phyloP scores from a whole-genome alignment of 306 rosid genomes.

The Crataegus laevigata region DNA sequence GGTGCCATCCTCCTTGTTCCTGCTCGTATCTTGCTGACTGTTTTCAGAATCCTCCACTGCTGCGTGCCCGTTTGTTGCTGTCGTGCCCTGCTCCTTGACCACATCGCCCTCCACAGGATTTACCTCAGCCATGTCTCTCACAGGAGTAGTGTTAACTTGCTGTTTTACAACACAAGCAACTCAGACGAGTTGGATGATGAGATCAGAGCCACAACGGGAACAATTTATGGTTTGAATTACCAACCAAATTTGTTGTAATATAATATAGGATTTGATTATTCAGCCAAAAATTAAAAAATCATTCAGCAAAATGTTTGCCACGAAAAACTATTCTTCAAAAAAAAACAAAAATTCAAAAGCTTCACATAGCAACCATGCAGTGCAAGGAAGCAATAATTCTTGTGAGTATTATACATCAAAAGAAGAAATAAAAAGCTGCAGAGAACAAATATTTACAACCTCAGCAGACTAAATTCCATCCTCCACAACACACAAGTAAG shows the following conservation, averaged over 20 bases:
- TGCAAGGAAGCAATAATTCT: background rate
- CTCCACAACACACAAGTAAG: background rate
- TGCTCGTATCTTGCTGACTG: conserved; percentile 21
- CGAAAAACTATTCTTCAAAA: background rate
- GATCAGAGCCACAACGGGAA: background rate
- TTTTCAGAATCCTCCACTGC: conserved; percentile 12
- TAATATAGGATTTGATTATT: background rate
- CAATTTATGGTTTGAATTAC: background rate
- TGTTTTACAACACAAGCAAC: background rate
- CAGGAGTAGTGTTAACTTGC: background rate
- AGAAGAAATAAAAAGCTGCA: background rate
- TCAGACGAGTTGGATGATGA: background rate
- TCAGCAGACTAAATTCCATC: no score
- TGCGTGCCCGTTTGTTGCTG: conserved; percentile 20
- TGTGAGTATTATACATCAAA: no score
- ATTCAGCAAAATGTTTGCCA: background rate
- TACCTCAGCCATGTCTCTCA: conserved; percentile 34
- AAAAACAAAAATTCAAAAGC: background rate
- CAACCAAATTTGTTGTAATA: background rate
- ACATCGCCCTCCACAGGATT: conserved; percentile 20
- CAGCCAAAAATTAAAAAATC: background rate
- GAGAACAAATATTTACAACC: background rate
- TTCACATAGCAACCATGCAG: background rate
- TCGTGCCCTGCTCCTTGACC: conserved; percentile 10
- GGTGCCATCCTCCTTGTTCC: conserved; percentile 22